phyloP scores from a whole-genome alignment of 164 flowering plant genomes.

The Pachysandra terminalis region DNA sequence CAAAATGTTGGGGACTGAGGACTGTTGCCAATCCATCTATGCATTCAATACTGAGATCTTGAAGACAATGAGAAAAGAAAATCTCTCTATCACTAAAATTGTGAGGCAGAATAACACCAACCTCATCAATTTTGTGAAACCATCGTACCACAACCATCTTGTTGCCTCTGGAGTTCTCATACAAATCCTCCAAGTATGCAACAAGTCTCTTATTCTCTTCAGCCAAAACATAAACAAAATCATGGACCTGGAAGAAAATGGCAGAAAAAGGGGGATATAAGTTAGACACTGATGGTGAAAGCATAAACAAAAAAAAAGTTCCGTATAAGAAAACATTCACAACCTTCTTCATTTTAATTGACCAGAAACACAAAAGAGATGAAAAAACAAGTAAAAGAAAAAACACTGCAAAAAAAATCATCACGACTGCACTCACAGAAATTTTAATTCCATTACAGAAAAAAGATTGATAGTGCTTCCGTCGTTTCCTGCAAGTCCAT shows the following conservation, averaged over 20 bases:
- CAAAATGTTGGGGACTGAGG: slow-evolving; percentile 72
- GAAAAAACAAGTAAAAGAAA: too few species aligned
- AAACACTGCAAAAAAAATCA: neutral
- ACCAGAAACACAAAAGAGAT: neutral
- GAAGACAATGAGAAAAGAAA: slow-evolving; percentile 94
- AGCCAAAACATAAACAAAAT: slow-evolving; percentile 73
- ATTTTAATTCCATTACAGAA: slow-evolving; percentile 60
- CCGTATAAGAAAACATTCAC: neutral
- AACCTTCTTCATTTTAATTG: neutral
- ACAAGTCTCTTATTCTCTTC: slow-evolving; percentile 72
- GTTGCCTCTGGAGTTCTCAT: slow-evolving; percentile 73
- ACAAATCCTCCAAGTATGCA: slow-evolving; percentile 87
- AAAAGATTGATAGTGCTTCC: slow-evolving; percentile 70
- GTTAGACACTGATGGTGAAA: neutral
- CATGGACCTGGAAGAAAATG: slow-evolving; percentile 51
- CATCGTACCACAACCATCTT: slow-evolving; percentile 91
- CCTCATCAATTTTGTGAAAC: slow-evolving; percentile 97
- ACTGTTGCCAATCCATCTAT: slow-evolving; percentile 88
- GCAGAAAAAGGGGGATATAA: neutral
- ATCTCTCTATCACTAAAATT: slow-evolving; percentile 82
- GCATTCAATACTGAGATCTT: slow-evolving; percentile 93
- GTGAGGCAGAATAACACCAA: slow-evolving; percentile 74
- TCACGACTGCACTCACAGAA: slow-evolving; percentile 47
- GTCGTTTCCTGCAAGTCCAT: slow-evolving; percentile 57
- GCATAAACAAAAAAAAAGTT: neutral